These are phyloP conservation scores for Rhodotorula babjevae DNA, from an alignment of 768 basidiomycete species.

Conservation along the genomic window DNA sequence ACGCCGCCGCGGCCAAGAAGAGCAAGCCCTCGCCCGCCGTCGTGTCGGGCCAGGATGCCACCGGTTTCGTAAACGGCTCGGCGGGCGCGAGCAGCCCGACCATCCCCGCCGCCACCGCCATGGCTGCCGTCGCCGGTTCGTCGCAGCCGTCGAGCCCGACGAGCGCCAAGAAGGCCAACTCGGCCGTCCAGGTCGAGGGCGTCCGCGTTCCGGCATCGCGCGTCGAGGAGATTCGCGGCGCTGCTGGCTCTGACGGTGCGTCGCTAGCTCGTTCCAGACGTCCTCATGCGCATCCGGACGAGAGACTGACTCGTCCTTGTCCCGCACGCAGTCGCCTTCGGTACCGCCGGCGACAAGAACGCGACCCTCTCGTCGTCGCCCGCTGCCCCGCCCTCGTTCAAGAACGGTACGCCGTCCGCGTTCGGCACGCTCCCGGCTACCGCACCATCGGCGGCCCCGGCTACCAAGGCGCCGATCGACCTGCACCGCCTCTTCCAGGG, in stretches of 20 bases:
- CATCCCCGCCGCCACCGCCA: slow-evolving; percentile 25
- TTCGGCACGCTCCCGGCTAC: slow-evolving; percentile 32
- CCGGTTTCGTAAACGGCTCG: slow-evolving; percentile 35
- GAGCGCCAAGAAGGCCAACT: slow-evolving; percentile 14
- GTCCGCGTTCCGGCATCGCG: slow-evolving; percentile 23
- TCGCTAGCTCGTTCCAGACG: not conserved
- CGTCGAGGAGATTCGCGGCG: slow-evolving; percentile 27
- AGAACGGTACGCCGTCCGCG: slow-evolving; percentile 15
- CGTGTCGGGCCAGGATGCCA: slow-evolving; percentile 4
- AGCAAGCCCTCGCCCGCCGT: slow-evolving; percentile 35
- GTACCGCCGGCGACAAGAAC: slow-evolving; percentile 37
- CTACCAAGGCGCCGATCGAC: slow-evolving; percentile 26
- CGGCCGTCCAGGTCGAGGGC: slow-evolving; percentile 36
- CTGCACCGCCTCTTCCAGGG: slow-evolving; percentile 41
- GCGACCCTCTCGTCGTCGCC: slow-evolving; percentile 37
- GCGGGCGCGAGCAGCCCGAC: slow-evolving; percentile 30
- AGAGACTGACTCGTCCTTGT: not conserved
- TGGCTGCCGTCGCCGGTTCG: slow-evolving; percentile 18
- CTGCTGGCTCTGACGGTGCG: slow-evolving; percentile 29
- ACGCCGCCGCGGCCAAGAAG: slow-evolving; percentile 32
- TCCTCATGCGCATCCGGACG: not conserved
- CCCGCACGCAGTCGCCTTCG: slow-evolving; percentile 22
- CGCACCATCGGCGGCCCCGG: slow-evolving; percentile 8
- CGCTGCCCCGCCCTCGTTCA: slow-evolving; percentile 31
- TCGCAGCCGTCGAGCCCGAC: slow-evolving; percentile 13